Conservation (phyloP, 768 basidiomycete species). For the Amanita brunnescens region DNA sequence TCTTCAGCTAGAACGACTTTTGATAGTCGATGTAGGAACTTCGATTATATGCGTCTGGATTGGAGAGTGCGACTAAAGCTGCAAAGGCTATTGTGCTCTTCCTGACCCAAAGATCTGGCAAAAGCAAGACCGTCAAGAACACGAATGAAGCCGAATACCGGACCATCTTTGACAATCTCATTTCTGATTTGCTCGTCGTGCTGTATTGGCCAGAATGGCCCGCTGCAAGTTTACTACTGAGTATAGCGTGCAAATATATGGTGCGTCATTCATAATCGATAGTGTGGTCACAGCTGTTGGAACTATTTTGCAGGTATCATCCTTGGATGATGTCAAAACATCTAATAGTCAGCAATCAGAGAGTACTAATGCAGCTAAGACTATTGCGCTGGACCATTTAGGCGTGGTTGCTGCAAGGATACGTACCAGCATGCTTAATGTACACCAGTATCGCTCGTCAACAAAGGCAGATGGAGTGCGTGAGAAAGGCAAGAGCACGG, state of each 20-base stretch:
- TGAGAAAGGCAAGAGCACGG: conserved; percentile 23
- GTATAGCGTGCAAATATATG: conserved; percentile 80
- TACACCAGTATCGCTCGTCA: conserved; percentile 19
- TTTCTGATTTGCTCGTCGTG: conserved; percentile 80
- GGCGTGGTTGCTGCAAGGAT: conserved; percentile 87
- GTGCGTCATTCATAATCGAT: conserved; percentile 28
- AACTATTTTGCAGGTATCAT: conserved; percentile 48
- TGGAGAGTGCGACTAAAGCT: conserved; percentile 78
- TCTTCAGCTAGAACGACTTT: neutral
- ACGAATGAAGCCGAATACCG: conserved; percentile 94
- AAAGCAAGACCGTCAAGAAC: conserved; percentile 81
- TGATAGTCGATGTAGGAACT: conserved; percentile 43
- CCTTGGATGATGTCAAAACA: conserved; percentile 75
- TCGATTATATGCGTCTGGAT: conserved; percentile 55
- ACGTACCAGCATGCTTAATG: conserved; percentile 45
- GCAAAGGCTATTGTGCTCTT: conserved; percentile 80
- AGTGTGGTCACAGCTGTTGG: neutral
- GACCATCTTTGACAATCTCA: conserved; percentile 83
- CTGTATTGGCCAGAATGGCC: conserved; percentile 98
- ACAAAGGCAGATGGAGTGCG: conserved; percentile 12
- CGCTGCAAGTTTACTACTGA: conserved; percentile 74
- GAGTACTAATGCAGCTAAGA: conserved; percentile 69
- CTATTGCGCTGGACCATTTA: conserved; percentile 86
- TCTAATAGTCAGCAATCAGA: conserved; percentile 44
- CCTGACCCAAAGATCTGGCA: conserved; percentile 74